Base-by-base conservation (phyloP, 768 basidiomycete genomes). In the Lepiota venenata region DNA sequence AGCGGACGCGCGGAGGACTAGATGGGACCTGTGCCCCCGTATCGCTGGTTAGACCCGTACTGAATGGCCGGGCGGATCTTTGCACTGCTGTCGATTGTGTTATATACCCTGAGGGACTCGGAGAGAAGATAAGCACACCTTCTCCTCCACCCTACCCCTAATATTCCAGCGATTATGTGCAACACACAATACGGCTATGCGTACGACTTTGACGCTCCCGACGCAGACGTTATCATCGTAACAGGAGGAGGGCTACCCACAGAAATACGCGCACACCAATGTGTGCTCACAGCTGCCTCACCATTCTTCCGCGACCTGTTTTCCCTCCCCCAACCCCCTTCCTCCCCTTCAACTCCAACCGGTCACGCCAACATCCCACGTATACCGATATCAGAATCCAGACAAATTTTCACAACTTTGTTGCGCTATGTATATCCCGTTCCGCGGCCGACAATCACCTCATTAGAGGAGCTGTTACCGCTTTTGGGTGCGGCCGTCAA, bases 241-340 rank as follows among this genome's bases (percentile, higher is more conserved):
- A 78, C 83, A 0, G 61, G 64, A 5, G 53, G 46, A 32, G 53
- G 45, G 36, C 58, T 70, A 45, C 59, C 67, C n/a, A 68, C 75
- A 51, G 75, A 81, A 59, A 85, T 88, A 61, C 76, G 70, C 37
- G 79, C 82, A 22, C 87, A 87, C 66, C 74, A 75, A 58, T 80
- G 77, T 63, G 77, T 90, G 54, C 78, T 91, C 45, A 69, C 79
- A 11, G 72, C 75, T 5, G 83, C 85, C 1, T 89, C 88, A 4
- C 76, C 82, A 3, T 85, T 89, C 69, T 91, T 89, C 67, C 64
- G 68, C 51, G 79, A 84, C 51, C 81, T 88, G 83, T 85, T 90
- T 63, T 65, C 79, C 16, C 70, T 88, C n/a, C 85, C 87, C 5
- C 85, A 88, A 58, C 60, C 45, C 40, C 67, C 53, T 21, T 50